Evolutionary conservation across 495 filamentous ascomycete genomes (phyloP).

Genomic region (Neurospora sp.): DNA sequence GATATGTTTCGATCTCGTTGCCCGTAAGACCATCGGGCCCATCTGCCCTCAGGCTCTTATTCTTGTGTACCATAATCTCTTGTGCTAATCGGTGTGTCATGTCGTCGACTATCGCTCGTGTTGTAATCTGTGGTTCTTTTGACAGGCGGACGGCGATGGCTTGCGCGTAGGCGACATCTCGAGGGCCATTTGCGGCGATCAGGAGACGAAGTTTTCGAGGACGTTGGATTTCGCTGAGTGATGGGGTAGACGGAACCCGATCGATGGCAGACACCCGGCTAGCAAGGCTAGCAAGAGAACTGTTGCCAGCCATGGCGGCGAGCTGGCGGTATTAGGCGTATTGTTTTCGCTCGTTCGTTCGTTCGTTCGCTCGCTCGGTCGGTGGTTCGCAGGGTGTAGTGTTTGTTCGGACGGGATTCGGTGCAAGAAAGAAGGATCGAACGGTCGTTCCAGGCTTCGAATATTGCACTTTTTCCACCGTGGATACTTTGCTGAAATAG

Average conservation of each 20-base stretch:
- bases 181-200: conserved; percentile 42
- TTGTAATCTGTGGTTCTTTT: conserved; percentile 44
- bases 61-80: conserved; percentile 41
- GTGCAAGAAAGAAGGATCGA: neutral
- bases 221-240: conserved; percentile 31
- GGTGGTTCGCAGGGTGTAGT: neutral
- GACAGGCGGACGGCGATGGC: conserved; percentile 45
- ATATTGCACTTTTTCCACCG: neutral
- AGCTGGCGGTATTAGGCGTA: neutral
- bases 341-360: neutral
- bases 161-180: conserved; percentile 42
- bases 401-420: neutral
- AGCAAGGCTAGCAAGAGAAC: neutral
- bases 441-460: neutral
- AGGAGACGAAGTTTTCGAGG: conserved; percentile 39
- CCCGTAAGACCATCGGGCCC: conserved; percentile 18
- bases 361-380: neutral
- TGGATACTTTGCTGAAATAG: neutral
- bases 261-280: neutral
- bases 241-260: conserved; percentile 20
- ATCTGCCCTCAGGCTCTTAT: conserved; percentile 24
- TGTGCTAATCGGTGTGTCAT: conserved; percentile 40
- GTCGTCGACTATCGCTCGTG: conserved; percentile 44
- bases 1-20: conserved; percentile 33
- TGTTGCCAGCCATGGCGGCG: neutral